Conservation (phyloP, 108 stramenopile genomes). For the Pseudonitzschia multistriata region DNA sequence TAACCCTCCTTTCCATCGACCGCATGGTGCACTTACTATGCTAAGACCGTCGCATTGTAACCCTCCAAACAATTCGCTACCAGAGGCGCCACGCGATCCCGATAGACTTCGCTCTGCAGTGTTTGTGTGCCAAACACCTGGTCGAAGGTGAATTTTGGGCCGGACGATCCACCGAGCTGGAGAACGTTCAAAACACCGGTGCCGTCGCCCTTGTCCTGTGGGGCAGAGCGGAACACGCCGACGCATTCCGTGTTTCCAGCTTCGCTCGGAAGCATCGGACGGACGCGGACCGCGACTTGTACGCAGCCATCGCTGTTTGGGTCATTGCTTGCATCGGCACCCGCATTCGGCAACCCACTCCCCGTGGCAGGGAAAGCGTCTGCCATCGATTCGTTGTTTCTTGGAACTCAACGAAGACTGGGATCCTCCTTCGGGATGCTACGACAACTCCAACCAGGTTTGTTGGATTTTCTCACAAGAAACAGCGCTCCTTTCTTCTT, state of each 20-base stretch:
- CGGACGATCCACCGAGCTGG: conserved; percentile 38
- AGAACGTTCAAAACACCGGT: conserved; percentile 21
- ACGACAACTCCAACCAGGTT: no score
- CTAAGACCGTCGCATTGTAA: conserved; percentile 96
- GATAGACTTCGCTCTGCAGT: conserved; percentile 56
- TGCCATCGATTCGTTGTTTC: neutral
- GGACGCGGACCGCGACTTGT: conserved; percentile 78
- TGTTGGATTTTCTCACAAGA: no score
- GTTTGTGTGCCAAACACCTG: conserved; percentile 47
- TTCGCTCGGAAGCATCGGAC: conserved; percentile 72
- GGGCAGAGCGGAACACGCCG: conserved; percentile 41
- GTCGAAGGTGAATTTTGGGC: conserved; percentile 70
- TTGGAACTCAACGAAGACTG: no score
- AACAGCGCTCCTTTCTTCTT: neutral
- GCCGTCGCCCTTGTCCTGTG: neutral
- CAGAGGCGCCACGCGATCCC: conserved; percentile 48
- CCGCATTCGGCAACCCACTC: no score
- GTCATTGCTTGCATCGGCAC: neutral
- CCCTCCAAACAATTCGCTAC: conserved; percentile 77
- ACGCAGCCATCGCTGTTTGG: conserved; percentile 33
- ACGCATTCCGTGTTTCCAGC: conserved; percentile 59
- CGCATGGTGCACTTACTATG: conserved; percentile 47
- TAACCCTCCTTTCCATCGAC: neutral
- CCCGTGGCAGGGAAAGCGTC: neutral
- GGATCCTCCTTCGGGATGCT: no score